Base-by-base conservation (phyloP, 2,329 filamentous ascomycete genomes). In the Talaromyces sp. region DNA sequence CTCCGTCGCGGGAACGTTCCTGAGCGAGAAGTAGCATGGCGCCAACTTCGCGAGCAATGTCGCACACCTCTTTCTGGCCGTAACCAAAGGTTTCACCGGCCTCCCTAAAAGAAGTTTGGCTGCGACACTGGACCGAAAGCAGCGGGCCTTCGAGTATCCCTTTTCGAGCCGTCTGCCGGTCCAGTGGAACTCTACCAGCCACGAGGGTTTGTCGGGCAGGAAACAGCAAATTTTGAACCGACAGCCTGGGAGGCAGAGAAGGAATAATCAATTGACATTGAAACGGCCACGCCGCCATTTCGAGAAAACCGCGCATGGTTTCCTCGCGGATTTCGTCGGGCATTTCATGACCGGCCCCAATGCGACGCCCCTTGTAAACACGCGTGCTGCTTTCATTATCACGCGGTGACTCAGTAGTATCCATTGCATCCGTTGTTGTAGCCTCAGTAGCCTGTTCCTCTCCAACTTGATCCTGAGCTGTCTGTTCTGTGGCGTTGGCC, bases 121-220 rank as follows among this genome's bases (percentile, higher is more conserved):
- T 73, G 27, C 84, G 77, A 65, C 80, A 83, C 65, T 85, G 83
- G 1, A 83, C 74, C 3, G 79, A 80, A 29, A 87, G 68, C 9
- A 87, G 69, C 1, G 85, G 85, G 0, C 85, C 85, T 67, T 86
- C 82, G 52, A 86, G 74, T 65, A 80, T 78, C 2, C 84, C 83
- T 61, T 76, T 77, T 54, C 83, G 78, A 10, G 82, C 82, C 56
- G 78, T 73, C 56, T 77, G 72, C 32, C 80, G 75, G 62, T 86
- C 83, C 53, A 76, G 75, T 2, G 84, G 83, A 6, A 79, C 74
- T 52, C 82, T 78, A 62, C 80, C 83, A 17, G 82, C 77, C n/a
- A 79, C 74, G 61, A 82, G 80, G 48, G 78, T 83, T 66, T 85
- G 81, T 5, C 82, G 79, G 5, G 85, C 78, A 9, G 84, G 83